A percentile compares a stretch with the other conserved stretches of the same genome.
Conservation (phyloP, 2,329 filamentous ascomycete species). For the Lachnellula hyalina region DNA sequence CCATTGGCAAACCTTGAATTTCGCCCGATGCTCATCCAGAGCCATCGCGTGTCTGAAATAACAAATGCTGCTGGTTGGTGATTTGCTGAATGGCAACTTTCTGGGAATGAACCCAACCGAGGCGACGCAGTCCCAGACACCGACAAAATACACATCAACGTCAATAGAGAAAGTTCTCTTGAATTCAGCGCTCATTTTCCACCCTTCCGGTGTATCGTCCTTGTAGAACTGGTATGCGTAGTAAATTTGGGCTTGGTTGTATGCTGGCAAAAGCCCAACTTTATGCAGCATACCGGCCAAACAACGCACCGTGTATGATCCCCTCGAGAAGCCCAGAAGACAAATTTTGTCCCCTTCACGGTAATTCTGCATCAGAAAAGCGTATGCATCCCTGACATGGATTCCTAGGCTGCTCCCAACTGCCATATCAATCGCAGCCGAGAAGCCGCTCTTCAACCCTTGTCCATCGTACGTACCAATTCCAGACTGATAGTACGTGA, state of each 20-base stretch:
- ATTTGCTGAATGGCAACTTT: slow-evolving; percentile 35
- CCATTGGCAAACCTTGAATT: slow-evolving; percentile 39
- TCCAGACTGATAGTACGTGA: slow-evolving; percentile 41
- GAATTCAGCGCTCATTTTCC: slow-evolving; percentile 38
- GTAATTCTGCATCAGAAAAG: slow-evolving; percentile 46
- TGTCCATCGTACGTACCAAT: slow-evolving; percentile 40
- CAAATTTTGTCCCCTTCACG: slow-evolving; percentile 42
- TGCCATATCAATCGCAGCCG: slow-evolving; percentile 38
- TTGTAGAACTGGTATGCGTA: slow-evolving; percentile 43
- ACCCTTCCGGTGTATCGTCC: slow-evolving; percentile 35
- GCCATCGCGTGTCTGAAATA: slow-evolving; percentile 41
- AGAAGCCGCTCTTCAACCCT: slow-evolving; percentile 35
- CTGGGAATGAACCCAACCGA: slow-evolving; percentile 38
- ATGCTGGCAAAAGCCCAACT: slow-evolving; percentile 45
- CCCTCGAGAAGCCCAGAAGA: slow-evolving; percentile 44
- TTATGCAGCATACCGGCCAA: slow-evolving; percentile 41
- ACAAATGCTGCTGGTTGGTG: slow-evolving; percentile 32
- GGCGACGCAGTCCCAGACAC: slow-evolving; percentile 38
- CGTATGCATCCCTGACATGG: slow-evolving; percentile 37
- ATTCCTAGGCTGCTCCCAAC: slow-evolving; percentile 38
- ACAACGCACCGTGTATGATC: slow-evolving; percentile 46
- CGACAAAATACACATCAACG: slow-evolving; percentile 39
- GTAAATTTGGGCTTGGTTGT: slow-evolving; percentile 52
- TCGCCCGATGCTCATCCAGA: slow-evolving; percentile 38
- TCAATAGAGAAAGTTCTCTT: slow-evolving; percentile 40